Conservation (phyloP, 768 basidiomycete genomes). For the Trametes gibbosa region DNA sequence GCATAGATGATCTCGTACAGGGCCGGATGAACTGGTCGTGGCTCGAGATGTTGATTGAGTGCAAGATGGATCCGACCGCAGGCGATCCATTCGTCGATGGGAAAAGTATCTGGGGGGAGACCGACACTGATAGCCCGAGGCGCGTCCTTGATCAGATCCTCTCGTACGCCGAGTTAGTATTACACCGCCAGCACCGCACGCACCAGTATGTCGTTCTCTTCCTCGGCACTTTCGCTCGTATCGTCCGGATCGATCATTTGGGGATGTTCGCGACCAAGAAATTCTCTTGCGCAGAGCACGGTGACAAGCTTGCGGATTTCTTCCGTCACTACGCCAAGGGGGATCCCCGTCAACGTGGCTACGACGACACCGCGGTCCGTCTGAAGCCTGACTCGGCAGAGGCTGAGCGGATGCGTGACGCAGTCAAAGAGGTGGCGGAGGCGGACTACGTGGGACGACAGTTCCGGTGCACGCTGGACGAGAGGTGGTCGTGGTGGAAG, state of each 20-base stretch:
- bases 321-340: not conserved
- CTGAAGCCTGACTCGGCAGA: not conserved
- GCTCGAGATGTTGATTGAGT: not conserved
- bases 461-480: not conserved
- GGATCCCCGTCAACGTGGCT: not conserved
- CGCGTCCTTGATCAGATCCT: conserved; percentile 1
- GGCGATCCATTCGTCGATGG: not conserved
- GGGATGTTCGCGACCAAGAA: not conserved
- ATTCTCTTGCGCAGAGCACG: conserved; percentile 2
- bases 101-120: not conserved
- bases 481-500: not conserved
- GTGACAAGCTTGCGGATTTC: not conserved
- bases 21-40: not conserved
- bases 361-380: not conserved
- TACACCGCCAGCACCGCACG: not conserved
- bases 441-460: not conserved
- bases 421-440: not conserved
- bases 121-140: not conserved
- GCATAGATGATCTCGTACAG: too few relatives aligned
- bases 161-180: not conserved
- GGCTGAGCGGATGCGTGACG: not conserved
- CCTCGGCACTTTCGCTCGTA: not conserved
- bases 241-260: not conserved
- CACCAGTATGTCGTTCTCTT: not conserved
- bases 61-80: not conserved